Conservation (phyloP, 345 rosid genomes). For the Stellera chamaejasme region DNA sequence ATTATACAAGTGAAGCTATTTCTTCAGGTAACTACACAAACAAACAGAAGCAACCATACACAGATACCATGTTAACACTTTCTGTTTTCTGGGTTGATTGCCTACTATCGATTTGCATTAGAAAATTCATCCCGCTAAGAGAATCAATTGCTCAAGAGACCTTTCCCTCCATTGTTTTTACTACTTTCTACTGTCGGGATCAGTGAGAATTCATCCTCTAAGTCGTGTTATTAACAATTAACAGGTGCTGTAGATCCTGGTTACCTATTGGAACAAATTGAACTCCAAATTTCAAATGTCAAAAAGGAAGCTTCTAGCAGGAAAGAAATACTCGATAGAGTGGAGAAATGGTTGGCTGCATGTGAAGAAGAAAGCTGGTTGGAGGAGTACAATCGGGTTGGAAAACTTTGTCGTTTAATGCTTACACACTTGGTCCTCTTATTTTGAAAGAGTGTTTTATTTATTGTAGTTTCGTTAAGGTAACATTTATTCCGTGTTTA, state of each 20-base stretch:
- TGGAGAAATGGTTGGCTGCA: conserved; percentile 67
- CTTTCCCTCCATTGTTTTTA: conserved; percentile 4
- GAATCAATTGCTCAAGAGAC: neutral
- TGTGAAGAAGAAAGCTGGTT: conserved; percentile 80
- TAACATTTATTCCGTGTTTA: conserved; percentile 15
- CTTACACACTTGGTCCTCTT: neutral
- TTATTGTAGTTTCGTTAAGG: conserved; percentile 5
- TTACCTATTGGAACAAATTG: conserved; percentile 42
- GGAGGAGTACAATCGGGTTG: conserved; percentile 67
- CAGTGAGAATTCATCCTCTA: neutral
- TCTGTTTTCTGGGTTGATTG: neutral
- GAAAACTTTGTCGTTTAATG: neutral
- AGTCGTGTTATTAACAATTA: conserved; percentile 6
- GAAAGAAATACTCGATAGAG: conserved; percentile 63
- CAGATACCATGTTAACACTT: neutral
- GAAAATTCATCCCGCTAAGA: neutral
- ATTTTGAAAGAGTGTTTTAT: neutral
- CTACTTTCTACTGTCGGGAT: neutral
- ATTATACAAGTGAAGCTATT: conserved; percentile 40
- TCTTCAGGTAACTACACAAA: conserved; percentile 34
- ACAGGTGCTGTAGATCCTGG: conserved; percentile 45
- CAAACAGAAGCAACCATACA: neutral
- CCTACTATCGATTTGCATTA: neutral
- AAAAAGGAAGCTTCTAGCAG: conserved; percentile 59
- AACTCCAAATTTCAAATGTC: conserved; percentile 51